Percentiles rank a stretch among this genome's conserved stretches.
Conservation (phyloP, 225 moss, liverwort and hornwort species). For the Neckera pumila region DNA sequence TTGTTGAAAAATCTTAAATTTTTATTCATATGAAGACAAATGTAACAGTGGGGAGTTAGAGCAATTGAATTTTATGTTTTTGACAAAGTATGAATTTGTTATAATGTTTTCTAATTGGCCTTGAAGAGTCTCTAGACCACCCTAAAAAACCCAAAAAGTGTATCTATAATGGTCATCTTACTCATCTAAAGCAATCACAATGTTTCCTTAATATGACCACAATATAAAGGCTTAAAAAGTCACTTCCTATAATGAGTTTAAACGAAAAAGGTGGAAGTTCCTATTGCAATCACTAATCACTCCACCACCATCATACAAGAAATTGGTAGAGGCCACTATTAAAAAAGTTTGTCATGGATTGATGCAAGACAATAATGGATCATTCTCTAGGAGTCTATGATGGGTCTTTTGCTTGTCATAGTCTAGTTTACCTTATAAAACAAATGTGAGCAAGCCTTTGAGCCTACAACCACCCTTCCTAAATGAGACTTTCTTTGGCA, state of each 20-base stretch:
- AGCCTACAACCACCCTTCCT: neutral
- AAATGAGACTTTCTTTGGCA: neutral
- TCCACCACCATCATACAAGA: neutral
- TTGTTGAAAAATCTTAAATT: too few species aligned
- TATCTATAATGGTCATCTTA: neutral
- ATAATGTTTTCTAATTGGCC: accelerated
- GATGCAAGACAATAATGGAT: too few species aligned
- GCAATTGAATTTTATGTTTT: neutral
- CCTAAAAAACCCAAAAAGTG: neutral
- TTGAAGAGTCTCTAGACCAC: accelerated
- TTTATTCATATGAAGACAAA: neutral
- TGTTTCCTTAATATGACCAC: neutral
- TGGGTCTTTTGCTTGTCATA: too few species aligned
- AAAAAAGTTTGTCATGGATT: too few species aligned
- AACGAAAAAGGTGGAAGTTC: neutral
- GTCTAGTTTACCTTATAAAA: too few species aligned
- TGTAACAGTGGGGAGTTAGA: neutral
- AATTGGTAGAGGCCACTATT: neutral
- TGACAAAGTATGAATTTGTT: neutral
- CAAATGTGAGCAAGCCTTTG: neutral
- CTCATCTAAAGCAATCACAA: accelerated
- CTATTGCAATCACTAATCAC: neutral
- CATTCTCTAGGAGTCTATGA: accelerated
- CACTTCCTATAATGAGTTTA: neutral
- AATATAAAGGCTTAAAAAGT: neutral